Evolutionary conservation across 805 yeast genomes (phyloP).

Genomic region (Zygosaccharomyces gambellarensis): DNA sequence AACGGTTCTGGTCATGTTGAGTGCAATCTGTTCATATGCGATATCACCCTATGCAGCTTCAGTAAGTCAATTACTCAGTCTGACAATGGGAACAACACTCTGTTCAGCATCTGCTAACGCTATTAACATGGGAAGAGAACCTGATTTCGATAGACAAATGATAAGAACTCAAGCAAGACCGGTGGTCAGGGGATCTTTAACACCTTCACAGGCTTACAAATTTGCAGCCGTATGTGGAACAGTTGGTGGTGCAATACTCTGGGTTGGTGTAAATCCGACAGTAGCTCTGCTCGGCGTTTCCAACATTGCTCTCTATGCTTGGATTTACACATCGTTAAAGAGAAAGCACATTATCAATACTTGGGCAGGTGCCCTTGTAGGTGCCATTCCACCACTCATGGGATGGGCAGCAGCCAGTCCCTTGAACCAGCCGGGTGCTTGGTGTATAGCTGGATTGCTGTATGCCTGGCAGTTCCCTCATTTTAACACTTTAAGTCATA

Average conservation of each 20-base stretch:
- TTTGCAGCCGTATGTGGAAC: slow-evolving; percentile 77
- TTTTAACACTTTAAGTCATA: slow-evolving; percentile 86
- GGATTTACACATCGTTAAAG: slow-evolving; percentile 88
- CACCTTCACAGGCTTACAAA: slow-evolving; percentile 68
- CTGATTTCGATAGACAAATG: slow-evolving; percentile 83
- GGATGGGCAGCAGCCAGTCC: slow-evolving; percentile 96
- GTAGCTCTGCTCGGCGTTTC: slow-evolving; percentile 77
- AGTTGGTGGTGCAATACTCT: slow-evolving; percentile 63
- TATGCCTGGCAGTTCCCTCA: slow-evolving; percentile 99
- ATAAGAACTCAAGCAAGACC: slow-evolving; percentile 84
- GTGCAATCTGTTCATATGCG: slow-evolving; percentile 92
- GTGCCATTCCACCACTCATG: slow-evolving; percentile 98
- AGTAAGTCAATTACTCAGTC: slow-evolving; percentile 58
- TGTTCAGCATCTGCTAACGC: slow-evolving; percentile 95
- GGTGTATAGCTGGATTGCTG: slow-evolving; percentile 84
- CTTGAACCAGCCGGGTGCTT: slow-evolving; percentile 81
- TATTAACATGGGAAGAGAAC: slow-evolving; percentile 95
- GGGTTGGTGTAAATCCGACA: slow-evolving; percentile 76
- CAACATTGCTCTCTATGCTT: slow-evolving; percentile 79
- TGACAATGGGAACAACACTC: slow-evolving; percentile 80
- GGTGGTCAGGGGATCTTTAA: slow-evolving; percentile 75
- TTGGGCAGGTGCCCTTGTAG: slow-evolving; percentile 99
- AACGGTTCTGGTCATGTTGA: slow-evolving; percentile 79
- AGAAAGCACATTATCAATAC: slow-evolving; percentile 82
- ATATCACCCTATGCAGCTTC: slow-evolving; percentile 81